Percentiles rank a stretch among this genome's conserved stretches.
phyloP scores from a whole-genome alignment of 1,284 basidiomycete genomes.

The Papiliotrema fonsecae region DNA sequence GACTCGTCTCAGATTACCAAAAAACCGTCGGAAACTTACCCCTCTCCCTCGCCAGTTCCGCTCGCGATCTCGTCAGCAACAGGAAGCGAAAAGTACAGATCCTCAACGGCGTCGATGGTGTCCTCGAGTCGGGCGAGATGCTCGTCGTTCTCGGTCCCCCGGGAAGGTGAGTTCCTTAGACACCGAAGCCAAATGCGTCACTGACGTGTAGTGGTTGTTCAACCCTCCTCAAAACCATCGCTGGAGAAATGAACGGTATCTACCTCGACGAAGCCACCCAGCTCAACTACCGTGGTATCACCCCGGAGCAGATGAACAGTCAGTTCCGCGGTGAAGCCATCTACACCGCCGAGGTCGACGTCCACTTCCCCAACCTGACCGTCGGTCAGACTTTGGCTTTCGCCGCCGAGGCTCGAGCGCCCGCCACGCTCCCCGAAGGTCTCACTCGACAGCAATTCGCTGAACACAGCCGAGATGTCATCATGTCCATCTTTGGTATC shows the following conservation, averaged over 20 bases:
- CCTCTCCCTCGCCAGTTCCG: conserved; percentile 36
- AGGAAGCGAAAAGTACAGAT: conserved; percentile 51
- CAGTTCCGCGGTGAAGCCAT: conserved; percentile 50
- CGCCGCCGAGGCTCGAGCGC: conserved; percentile 38
- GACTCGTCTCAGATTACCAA: conserved; percentile 53
- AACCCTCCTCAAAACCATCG: conserved; percentile 54
- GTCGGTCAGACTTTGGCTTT: conserved; percentile 50
- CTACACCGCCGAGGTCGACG: conserved; percentile 51
- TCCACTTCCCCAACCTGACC: conserved; percentile 54
- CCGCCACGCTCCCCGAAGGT: conserved; percentile 47
- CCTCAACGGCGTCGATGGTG: conserved; percentile 50
- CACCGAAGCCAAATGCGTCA: background rate
- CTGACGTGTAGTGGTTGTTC: conserved; percentile 55
- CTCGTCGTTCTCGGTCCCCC: conserved; percentile 58
- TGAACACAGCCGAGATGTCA: conserved; percentile 48
- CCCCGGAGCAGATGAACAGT: conserved; percentile 42
- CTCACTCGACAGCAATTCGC: conserved; percentile 46
- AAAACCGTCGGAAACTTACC: conserved; percentile 51
- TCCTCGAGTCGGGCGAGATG: conserved; percentile 54
- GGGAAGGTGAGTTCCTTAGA: conserved; percentile 48
- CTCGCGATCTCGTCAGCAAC: conserved; percentile 40
- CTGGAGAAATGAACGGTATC: conserved; percentile 54
- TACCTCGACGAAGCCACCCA: conserved; percentile 46
- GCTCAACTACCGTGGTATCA: conserved; percentile 48
- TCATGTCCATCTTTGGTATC: conserved; percentile 54